Base-by-base conservation (phyloP, 2,329 filamentous ascomycete genomes). In the Botrytis byssoidea region DNA sequence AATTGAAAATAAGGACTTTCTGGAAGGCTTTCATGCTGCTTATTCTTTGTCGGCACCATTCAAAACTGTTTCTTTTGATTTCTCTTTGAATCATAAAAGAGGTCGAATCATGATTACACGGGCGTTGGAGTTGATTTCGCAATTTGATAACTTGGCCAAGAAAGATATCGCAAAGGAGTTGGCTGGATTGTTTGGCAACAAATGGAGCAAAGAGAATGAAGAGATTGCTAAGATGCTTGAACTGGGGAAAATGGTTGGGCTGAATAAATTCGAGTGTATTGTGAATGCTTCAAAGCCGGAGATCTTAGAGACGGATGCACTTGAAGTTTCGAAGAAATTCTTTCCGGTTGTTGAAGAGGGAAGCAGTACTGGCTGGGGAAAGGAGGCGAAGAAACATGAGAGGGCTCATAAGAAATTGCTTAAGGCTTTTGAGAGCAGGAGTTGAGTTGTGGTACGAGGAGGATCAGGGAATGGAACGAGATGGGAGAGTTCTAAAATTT, bases 331-430 rank as follows among this genome's bases (percentile, higher is more conserved):
- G 29, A 40, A 73, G 18, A 59, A 32, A 25, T n/a, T 70, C 9
- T 73, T 46, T 9, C 66, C 65, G 3, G 14, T 5, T 35, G 22
- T 60, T 51, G 57, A 59, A 3, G 55, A 32, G 29, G 44, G 12
- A 7, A n/a, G 29, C 18, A 22, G 4, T 12, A 10, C 70, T 64
- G 72, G 72, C 4, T 73, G 72, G 72, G 72, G 66, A 1, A 70
- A 57, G 59, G 66, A 71, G 65, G 72, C 66, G 8, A 73, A 37
- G 66, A 73, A 40, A 57, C 72, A 73, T 20, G 35, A 35, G 46
- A 73, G 48, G 29, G 69, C 60, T 1, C 40, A 63, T 48, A 72
- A 46, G 55, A 74, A 69, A 35, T 64, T 73, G 48, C 48, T 63
- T 10, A 70, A 44, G 29, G 16, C 59, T 44, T 60, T 60, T 42